Conservation (phyloP, 495 filamentous ascomycete species). For the Aspergillus coremiiformis region DNA sequence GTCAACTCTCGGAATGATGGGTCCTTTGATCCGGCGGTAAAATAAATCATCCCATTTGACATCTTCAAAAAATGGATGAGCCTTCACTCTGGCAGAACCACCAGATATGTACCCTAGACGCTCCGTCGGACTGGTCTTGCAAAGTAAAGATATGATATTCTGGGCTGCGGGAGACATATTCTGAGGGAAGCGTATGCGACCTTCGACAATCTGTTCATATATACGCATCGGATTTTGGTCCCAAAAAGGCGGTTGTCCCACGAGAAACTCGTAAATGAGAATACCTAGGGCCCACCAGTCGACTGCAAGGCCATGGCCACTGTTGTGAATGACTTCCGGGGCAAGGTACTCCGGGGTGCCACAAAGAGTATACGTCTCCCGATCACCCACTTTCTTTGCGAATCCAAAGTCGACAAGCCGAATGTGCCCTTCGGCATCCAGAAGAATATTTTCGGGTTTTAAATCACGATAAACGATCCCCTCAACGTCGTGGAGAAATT, state of each 20-base stretch:
- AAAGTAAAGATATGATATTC: conserved; percentile 77
- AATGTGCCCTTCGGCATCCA: conserved; percentile 88
- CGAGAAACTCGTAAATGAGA: conserved; percentile 90
- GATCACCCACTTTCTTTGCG: conserved; percentile 58
- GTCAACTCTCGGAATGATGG: conserved; percentile 76
- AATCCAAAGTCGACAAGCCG: conserved; percentile 99
- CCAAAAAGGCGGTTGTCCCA: conserved; percentile 96
- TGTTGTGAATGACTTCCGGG: conserved; percentile 92
- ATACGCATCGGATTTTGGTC: conserved; percentile 93
- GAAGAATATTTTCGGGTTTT: conserved; percentile 92
- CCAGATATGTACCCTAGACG: conserved; percentile 84
- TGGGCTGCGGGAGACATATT: conserved; percentile 67
- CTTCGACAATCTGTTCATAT: conserved; percentile 61
- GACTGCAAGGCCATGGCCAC: conserved; percentile 91
- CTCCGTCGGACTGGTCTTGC: conserved; percentile 80
- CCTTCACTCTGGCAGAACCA: conserved; percentile 73
- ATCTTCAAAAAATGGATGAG: conserved; percentile 76
- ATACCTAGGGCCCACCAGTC: conserved; percentile 99
- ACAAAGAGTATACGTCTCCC: conserved; percentile 91
- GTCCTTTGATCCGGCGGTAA: conserved; percentile 59
- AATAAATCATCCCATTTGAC: conserved; percentile 85
- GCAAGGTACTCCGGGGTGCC: conserved; percentile 96
- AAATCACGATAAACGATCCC: conserved; percentile 91
- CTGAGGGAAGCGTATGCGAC: conserved; percentile 30
- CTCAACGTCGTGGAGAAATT: conserved; percentile 77